Conservation (phyloP, 2,329 filamentous ascomycete species). For the Phialocephala subalpina region DNA sequence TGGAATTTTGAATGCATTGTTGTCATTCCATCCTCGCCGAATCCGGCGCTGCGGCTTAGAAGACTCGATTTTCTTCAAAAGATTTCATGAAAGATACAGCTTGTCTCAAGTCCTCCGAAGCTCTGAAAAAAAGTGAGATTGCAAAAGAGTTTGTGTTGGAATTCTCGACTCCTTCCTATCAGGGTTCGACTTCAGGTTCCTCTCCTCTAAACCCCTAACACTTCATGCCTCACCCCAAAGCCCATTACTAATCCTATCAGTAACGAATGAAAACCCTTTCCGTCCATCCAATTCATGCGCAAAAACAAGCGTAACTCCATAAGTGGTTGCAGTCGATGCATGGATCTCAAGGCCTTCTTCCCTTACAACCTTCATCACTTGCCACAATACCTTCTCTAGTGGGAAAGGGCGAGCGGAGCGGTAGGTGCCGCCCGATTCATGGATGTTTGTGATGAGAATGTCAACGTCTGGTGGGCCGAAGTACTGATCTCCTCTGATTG, state of each 20-base stretch:
- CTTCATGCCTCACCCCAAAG: background rate
- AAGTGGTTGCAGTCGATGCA: background rate
- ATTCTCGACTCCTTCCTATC: no score
- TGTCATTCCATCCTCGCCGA: no score
- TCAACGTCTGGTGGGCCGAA: background rate
- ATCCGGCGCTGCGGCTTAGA: no score
- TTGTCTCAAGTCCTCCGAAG: no score
- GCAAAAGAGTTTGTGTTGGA: no score
- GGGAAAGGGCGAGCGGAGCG: background rate
- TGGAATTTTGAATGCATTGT: no score
- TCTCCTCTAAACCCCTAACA: no score
- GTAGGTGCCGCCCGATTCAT: background rate
- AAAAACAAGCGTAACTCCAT: background rate
- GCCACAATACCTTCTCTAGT: background rate
- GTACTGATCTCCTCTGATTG: background rate
- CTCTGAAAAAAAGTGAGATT: no score
- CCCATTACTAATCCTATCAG: background rate
- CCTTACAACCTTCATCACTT: background rate
- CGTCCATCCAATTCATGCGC: background rate
- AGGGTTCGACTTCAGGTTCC: no score
- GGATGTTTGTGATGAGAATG: background rate
- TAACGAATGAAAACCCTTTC: background rate
- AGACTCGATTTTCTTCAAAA: no score
- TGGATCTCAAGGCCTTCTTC: background rate
- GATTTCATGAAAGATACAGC: no score